A percentile compares a stretch with the other conserved stretches of the same genome.
These are phyloP conservation scores for Komagataella mondaviorum DNA, from an alignment of 805 yeast genomes.

Conservation along the genomic window DNA sequence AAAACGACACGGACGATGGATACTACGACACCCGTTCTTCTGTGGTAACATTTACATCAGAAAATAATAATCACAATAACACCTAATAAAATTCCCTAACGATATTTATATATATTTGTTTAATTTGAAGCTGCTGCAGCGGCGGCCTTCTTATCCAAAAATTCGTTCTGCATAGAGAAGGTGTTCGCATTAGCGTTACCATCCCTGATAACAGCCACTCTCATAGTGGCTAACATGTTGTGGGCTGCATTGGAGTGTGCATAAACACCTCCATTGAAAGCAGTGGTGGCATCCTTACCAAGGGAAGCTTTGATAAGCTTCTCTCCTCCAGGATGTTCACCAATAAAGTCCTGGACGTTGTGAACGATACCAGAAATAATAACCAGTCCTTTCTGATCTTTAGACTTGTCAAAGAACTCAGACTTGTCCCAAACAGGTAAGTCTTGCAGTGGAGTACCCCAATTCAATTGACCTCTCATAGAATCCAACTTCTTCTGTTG, in stretches of 20 bases:
- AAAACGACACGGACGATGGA: background rate
- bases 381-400: conserved; percentile 36
- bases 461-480: conserved; percentile 64
- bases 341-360: conserved; percentile 82
- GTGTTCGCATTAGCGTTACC: conserved; percentile 45
- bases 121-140: background rate
- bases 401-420: conserved; percentile 20
- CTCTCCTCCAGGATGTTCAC: conserved; percentile 89
- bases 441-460: conserved; percentile 91
- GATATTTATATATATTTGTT: background rate
- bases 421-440: conserved; percentile 52
- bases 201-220: conserved; percentile 69
- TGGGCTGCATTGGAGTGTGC: conserved; percentile 89
- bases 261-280: conserved; percentile 92
- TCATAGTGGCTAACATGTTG: conserved; percentile 74
- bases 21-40: background rate
- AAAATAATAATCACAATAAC: background rate
- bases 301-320: conserved; percentile 67
- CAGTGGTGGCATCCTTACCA: conserved; percentile 90
- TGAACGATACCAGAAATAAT: conserved; percentile 87
- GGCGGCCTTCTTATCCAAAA: conserved; percentile 3
- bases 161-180: conserved; percentile 27
- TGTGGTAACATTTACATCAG: background rate
- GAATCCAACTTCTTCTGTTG: conserved; percentile 71
- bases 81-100: background rate